Conservation (phyloP, 768 basidiomycete genomes). For the Podaxis sp. region DNA sequence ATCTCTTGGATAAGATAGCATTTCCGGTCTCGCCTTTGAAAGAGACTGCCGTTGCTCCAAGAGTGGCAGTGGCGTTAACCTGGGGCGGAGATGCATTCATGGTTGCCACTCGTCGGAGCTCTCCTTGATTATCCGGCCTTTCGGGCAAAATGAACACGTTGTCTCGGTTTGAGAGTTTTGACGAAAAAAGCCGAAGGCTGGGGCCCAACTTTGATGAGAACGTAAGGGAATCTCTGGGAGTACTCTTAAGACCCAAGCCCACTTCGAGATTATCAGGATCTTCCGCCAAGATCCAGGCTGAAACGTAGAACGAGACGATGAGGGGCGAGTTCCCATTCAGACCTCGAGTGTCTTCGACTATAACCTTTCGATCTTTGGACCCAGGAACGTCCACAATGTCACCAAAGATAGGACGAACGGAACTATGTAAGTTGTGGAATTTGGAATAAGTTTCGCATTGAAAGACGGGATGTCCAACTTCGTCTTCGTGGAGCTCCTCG, state of each 20-base stretch:
- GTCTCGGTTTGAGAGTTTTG: slow-evolving; percentile 25
- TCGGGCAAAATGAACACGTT: slow-evolving; percentile 32
- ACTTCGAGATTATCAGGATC: slow-evolving; percentile 22
- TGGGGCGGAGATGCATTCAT: background rate
- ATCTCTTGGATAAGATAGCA: background rate
- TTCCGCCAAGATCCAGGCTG: slow-evolving; percentile 30
- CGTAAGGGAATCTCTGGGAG: slow-evolving; percentile 11
- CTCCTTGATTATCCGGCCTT: slow-evolving; percentile 22
- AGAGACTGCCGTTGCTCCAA: background rate
- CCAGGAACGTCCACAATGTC: slow-evolving; percentile 14
- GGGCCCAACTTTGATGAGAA: slow-evolving; percentile 28
- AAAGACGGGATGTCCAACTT: slow-evolving; percentile 33
- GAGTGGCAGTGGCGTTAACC: no score
- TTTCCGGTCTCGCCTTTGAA: background rate
- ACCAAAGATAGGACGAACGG: slow-evolving; percentile 35
- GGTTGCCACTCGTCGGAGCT: background rate
- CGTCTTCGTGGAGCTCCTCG: slow-evolving; percentile 20
- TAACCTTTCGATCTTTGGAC: slow-evolving; percentile 16
- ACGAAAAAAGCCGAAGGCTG: slow-evolving; percentile 26
- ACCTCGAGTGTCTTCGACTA: slow-evolving; percentile 32
- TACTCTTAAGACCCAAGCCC: slow-evolving; percentile 28
- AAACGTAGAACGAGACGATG: slow-evolving; percentile 35
- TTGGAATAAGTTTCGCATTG: slow-evolving; percentile 31
- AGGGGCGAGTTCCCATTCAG: slow-evolving; percentile 34
- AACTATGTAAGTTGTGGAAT: slow-evolving; percentile 32